Evolutionary conservation across 495 filamentous ascomycete species (phyloP), one percentile per base, ranked within the genome.

Genomic region (Lasiosphaeria ovina): DNA sequence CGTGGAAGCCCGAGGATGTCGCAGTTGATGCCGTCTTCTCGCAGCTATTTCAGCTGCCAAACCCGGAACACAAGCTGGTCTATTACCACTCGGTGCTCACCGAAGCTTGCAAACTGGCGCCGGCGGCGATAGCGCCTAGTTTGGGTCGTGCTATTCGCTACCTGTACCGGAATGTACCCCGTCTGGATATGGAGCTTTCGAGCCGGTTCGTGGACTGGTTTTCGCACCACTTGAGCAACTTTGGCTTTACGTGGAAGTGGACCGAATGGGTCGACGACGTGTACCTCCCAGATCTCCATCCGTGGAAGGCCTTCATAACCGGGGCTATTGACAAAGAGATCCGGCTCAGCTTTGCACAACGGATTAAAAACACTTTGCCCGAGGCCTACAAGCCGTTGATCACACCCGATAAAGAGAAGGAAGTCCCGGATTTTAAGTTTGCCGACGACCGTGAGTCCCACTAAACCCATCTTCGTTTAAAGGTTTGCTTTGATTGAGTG

Each of bases 211-310:
- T 95, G 69, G 94, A 98, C 71, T 99, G 94, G 94, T 99, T 99
- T 67, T 83, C 93, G 12, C 95, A 99, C 69, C 94, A 99, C 77
- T 72, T 99, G 65, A 96, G 92, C 73, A 99, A 99, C 76, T 99
- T 98, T 67, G 94, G 96, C 44, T 99, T 98, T 67, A 94, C 95
- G 3, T 99, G 94, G 94, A 98, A 98, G 76, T 99, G 94, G 94
- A 88, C 88, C 17, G 94, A 99, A 76, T 99, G 94, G 94, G 83
- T 89, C 58, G 91, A 95, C 44, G 91, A 98, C 74, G 82, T 96
- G 16, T 83, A 85, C 10, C 83, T 93, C 32, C 81, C 91, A 0
- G 74, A 85, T 47, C 74, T 94, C 16, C 86, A 96, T 71, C 92
- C 94, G 10, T 88, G 88, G 70, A 96, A 97, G 76, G 88, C 93